Percentiles rank a stretch among this genome's conserved stretches.
These are phyloP conservation scores for Dioscorea cayenensis DNA, from an alignment of 116 monocot species.

Conservation along the genomic window DNA sequence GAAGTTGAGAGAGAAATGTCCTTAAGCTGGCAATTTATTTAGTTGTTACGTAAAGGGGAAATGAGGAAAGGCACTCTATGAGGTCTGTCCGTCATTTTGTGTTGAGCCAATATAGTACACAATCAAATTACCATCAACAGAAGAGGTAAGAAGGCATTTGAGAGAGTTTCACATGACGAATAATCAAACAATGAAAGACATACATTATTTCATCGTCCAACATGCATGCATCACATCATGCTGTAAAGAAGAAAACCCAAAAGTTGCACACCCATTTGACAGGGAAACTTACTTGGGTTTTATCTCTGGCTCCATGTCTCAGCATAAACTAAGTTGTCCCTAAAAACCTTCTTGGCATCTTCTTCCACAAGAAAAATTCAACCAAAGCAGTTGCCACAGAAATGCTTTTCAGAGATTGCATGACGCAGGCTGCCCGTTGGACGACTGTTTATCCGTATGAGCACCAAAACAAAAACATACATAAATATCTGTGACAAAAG, in stretches of 20 bases:
- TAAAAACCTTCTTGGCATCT: constrained; percentile 43
- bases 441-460: constrained; percentile 79
- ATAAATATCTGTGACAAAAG: too few relatives aligned
- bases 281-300: too few relatives aligned
- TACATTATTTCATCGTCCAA: too few relatives aligned
- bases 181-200: not conserved
- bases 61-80: not conserved
- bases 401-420: constrained; percentile 57
- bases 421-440: constrained; percentile 75
- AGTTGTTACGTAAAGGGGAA: too few relatives aligned
- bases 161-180: not conserved
- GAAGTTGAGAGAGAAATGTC: not conserved
- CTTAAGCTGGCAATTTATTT: not conserved
- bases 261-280: too few relatives aligned
- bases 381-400: constrained; percentile 76
- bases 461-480: too few relatives aligned
- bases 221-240: too few relatives aligned
- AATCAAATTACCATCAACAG: not conserved
- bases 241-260: too few relatives aligned
- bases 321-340: constrained; percentile 46
- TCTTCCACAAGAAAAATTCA: constrained; percentile 79
- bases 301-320: constrained; percentile 53
- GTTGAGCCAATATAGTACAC: not conserved
- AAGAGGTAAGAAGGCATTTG: not conserved
- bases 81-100: not conserved